phyloP scores from a whole-genome alignment of 768 basidiomycete species.

The Myochromella boudieri region DNA sequence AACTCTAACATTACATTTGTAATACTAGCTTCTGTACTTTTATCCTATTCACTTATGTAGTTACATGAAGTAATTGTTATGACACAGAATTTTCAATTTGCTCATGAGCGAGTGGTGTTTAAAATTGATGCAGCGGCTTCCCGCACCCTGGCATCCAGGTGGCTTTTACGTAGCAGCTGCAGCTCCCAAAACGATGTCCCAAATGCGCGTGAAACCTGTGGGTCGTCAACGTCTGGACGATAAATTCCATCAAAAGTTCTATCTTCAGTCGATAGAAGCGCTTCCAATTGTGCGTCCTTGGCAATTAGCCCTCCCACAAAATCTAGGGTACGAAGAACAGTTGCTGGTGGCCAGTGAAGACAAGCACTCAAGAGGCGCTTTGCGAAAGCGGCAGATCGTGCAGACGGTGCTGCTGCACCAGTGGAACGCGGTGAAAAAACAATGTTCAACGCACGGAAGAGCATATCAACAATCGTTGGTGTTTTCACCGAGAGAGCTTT shows the following conservation, averaged over 20 bases:
- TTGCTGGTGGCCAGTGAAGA: constrained; percentile 75
- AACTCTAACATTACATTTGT: constrained; percentile 6
- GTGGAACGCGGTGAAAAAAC: constrained; percentile 76
- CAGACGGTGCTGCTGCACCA: constrained; percentile 54
- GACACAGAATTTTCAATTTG: constrained; percentile 12
- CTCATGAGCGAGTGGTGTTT: constrained; percentile 38
- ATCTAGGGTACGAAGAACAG: constrained; percentile 66
- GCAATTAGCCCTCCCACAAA: constrained; percentile 73
- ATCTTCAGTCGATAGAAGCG: constrained; percentile 85
- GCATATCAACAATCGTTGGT: constrained; percentile 57
- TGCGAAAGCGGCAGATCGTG: constrained; percentile 87
- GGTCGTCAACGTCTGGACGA: constrained; percentile 84
- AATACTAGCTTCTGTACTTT: constrained; percentile 13
- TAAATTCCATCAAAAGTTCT: constrained; percentile 83
- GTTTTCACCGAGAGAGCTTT: constrained; percentile 25
- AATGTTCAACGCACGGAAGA: constrained; percentile 83
- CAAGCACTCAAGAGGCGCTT: constrained; percentile 86
- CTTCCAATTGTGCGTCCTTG: constrained; percentile 80
- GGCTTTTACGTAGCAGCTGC: constrained; percentile 54
- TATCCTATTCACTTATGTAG: constrained; percentile 10
- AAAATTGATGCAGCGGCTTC: constrained; percentile 62
- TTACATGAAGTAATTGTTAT: constrained; percentile 21
- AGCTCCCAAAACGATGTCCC: constrained; percentile 89
- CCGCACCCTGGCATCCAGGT: constrained; percentile 70
- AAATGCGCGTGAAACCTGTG: constrained; percentile 79